Base-by-base conservation (phyloP, 192 early-diverging fungal genomes). In the Coemansia sp. region DNA sequence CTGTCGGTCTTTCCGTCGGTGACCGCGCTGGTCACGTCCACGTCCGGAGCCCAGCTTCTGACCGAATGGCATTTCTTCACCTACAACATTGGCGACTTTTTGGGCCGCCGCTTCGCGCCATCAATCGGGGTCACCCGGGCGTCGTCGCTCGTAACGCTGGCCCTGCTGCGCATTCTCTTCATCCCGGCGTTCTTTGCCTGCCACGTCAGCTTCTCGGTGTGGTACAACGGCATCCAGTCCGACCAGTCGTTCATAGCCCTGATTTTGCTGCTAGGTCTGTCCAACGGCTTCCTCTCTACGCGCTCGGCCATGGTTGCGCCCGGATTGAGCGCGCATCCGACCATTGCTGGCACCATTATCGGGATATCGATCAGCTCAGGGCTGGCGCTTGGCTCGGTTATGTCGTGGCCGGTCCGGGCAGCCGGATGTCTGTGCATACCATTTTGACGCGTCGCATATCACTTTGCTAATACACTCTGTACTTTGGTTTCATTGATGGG, bases 11-110 rank as follows among this genome's bases (percentile, higher is more conserved):
- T n/a, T n/a, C n/a, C n/a, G n/a, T n/a, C 90, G 9, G 78, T 92
- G 32, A 93, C 90, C 2, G 73, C 86, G 1, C 69, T 86, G 23
- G 84, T 92, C 43, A 85, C 28, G 52, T 82, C 77, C 55, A 82
- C 71, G 43, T 75, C 47, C 33, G 65, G 43, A 23, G 67, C 69
- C 44, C 51, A 58, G 64, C 60, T 77, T 58, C 54, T 66, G 61
- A 69, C 70, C 25, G 79, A 66, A 49, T 82, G 56, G 83, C 89
- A 90, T 47, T 93, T 91, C 56, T 71, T 93, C 53, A 49, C 82
- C 10, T 91, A 81, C 56, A 91, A 88, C 65, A 14, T 86, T 28
- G 89, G 87, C 45, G 91, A 93, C 58, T 90, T 86, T 83, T 19
- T 85, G 6, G 91, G 91, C 29, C 77, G 85, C 22, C 67, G 51